phyloP scores from a whole-genome alignment of 345 rosid genomes.

The Gossypium mustelinum region DNA sequence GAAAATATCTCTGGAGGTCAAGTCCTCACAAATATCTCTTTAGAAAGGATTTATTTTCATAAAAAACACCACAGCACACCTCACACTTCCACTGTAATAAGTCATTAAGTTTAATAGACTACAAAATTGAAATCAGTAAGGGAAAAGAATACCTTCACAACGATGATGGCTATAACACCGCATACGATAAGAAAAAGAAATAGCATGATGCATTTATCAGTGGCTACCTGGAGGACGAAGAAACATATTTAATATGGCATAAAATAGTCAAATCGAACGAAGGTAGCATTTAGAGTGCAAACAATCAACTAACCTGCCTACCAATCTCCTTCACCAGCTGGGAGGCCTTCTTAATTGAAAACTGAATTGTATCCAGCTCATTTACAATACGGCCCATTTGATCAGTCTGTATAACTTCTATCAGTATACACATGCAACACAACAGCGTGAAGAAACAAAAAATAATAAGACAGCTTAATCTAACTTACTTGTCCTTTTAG shows the following conservation, averaged over 20 bases:
- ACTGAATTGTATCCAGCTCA: slow-evolving; percentile 95
- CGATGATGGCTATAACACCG: slow-evolving; percentile 86
- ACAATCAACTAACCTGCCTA: slow-evolving; percentile 64
- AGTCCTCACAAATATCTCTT: neutral
- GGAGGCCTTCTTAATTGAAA: slow-evolving; percentile 96
- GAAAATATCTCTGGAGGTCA: neutral
- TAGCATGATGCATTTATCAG: slow-evolving; percentile 96
- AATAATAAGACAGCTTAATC: slow-evolving; percentile 3
- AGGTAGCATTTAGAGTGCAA: slow-evolving; percentile 4
- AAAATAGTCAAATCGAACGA: neutral
- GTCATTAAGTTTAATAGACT: neutral
- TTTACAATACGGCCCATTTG: slow-evolving; percentile 99
- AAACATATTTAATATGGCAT: slow-evolving; percentile 9
- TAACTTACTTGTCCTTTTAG: slow-evolving; percentile 88
- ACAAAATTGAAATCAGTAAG: neutral
- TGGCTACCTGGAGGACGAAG: slow-evolving; percentile 70
- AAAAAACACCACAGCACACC: neutral
- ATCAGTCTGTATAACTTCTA: slow-evolving; percentile 62
- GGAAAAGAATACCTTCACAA: slow-evolving; percentile 73
- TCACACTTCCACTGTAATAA: neutral
- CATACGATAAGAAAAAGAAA: slow-evolving; percentile 86
- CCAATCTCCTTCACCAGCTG: slow-evolving; percentile 98
- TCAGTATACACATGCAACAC: slow-evolving; percentile 18
- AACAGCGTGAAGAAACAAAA: neutral
- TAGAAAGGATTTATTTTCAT: neutral